A percentile compares a stretch with the other conserved stretches of the same genome.
Evolutionary conservation across 805 yeast species (phyloP).

Genomic region (Candida tallmaniae): DNA sequence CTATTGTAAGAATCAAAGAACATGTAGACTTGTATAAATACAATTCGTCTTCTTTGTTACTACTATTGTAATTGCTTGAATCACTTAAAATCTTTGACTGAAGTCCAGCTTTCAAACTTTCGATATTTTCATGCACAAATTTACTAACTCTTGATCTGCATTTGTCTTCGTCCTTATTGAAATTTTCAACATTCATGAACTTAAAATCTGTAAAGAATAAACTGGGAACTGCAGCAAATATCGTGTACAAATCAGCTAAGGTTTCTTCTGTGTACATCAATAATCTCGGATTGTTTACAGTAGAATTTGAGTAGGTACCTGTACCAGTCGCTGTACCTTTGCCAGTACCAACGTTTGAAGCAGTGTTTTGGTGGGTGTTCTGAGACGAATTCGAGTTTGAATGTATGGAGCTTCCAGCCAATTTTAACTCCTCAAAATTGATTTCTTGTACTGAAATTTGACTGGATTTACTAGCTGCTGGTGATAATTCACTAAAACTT

Average conservation of each 20-base stretch:
- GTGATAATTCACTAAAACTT: constrained; percentile 8
- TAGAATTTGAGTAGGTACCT: background rate
- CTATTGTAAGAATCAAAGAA: constrained; percentile 26
- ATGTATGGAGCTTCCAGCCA: constrained; percentile 4
- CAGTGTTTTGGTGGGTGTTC: no score
- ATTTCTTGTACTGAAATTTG: constrained; percentile 1
- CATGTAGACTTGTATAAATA: constrained; percentile 32
- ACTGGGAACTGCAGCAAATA: constrained; percentile 30
- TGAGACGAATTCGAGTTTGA: constrained; percentile 1
- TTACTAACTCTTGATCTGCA: constrained; percentile 12
- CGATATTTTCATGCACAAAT: constrained; percentile 22
- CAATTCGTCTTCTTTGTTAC: constrained; percentile 11
- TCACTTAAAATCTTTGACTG: constrained; percentile 10
- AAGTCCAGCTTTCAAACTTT: constrained; percentile 15
- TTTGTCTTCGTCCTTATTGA: constrained; percentile 12
- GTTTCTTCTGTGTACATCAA: constrained; percentile 22
- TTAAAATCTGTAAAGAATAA: constrained; percentile 26
- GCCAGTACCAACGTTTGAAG: no score
- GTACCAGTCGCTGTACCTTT: no score
- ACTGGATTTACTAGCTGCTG: background rate
- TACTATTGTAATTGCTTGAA: no score
- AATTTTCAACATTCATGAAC: constrained; percentile 17
- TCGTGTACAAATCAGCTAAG: constrained; percentile 26
- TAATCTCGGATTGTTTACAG: background rate
- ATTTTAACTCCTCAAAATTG: constrained; percentile 10